Evolutionary conservation across 768 basidiomycete genomes (phyloP), one percentile per base, ranked within the genome.

Genomic region (Infundibulicybe gibba): DNA sequence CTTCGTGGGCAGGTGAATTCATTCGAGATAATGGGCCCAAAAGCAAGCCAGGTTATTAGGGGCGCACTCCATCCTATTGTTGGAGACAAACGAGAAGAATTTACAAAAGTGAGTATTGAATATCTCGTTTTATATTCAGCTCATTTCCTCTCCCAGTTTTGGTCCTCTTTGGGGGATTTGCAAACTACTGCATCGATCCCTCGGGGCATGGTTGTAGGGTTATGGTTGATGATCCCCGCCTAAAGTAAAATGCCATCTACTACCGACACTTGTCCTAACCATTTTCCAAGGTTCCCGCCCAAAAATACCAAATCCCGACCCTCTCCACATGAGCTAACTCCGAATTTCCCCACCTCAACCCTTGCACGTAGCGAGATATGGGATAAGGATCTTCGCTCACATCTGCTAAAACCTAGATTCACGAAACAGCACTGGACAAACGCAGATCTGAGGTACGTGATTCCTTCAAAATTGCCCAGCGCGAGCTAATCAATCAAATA

Each of bases 1-100:
- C 62, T 94, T 41, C 70, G 85, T 46, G 81, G 80, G 2, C 77
- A 82, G 41, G 55, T 92, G 37, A 89, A 88, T 50, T 74, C 83
- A 5, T 95, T 95, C 55, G 94, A 98, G 61, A 79, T 97, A 31
- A 87, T 88, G 72, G 95, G 95, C 2, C 90, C 90, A 3, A 87
- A 82, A 59, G 75, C 88, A 0, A 89, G 76, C 45, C 85, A 88
- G 58, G 79, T 94, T 10, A 62, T 87, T 43, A 81, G 77, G 55
- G 85, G 85, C 19, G 80, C 77, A 1, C 57, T 88, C 39, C 75
- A 67, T 16, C 79, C 79, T 6, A 68, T 72, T 11, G 59, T 65
- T 3, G 65, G 70, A 5, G 76, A 83, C 37, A 63, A 73, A 2
- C 67, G 80, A 37, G 64, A 62, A 32, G 83, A 82, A 10, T 85